Evolutionary conservation across 2,329 filamentous ascomycete species (phyloP).

Genomic region (Fusarium pseudonygamai): DNA sequence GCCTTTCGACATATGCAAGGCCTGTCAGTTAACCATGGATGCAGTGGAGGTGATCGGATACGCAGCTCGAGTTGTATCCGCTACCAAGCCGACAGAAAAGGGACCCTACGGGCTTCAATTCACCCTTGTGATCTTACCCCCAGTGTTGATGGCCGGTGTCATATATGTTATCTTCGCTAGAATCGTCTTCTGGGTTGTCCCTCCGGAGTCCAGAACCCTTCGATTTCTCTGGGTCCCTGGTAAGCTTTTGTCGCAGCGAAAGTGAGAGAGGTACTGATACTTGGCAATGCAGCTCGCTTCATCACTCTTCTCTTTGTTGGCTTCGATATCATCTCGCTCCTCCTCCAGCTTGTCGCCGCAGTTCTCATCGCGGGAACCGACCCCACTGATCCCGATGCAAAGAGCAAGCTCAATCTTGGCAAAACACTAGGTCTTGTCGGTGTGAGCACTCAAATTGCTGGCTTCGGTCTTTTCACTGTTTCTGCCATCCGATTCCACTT

Average conservation of each 20-base stretch:
- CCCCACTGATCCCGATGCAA: slow-evolving; percentile 44
- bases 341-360: slow-evolving; percentile 52
- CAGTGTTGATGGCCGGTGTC: slow-evolving; percentile 39
- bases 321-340: slow-evolving; percentile 51
- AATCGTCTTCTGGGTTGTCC: slow-evolving; percentile 38
- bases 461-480: slow-evolving; percentile 58
- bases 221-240: slow-evolving; percentile 37
- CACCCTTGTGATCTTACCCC: slow-evolving; percentile 32
- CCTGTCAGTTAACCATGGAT: neutral
- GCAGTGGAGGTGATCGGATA: slow-evolving; percentile 34
- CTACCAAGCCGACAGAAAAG: slow-evolving; percentile 22
- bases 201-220: slow-evolving; percentile 26
- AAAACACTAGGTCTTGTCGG: slow-evolving; percentile 33
- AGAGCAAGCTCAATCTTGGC: slow-evolving; percentile 37
- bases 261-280: fast-evolving
- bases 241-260: neutral
- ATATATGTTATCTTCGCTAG: slow-evolving; percentile 40
- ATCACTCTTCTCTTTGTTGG: slow-evolving; percentile 53
- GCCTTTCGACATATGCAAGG: fast-evolving
- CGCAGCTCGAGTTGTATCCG: slow-evolving; percentile 23
- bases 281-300: slow-evolving; percentile 3
- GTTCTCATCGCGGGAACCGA: slow-evolving; percentile 52
- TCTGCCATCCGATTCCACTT: slow-evolving; percentile 59
- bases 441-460: slow-evolving; percentile 52
- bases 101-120: slow-evolving; percentile 36